Conservation (phyloP, 2,329 filamentous ascomycete species). For the Pseudogymnoascus sp. region DNA sequence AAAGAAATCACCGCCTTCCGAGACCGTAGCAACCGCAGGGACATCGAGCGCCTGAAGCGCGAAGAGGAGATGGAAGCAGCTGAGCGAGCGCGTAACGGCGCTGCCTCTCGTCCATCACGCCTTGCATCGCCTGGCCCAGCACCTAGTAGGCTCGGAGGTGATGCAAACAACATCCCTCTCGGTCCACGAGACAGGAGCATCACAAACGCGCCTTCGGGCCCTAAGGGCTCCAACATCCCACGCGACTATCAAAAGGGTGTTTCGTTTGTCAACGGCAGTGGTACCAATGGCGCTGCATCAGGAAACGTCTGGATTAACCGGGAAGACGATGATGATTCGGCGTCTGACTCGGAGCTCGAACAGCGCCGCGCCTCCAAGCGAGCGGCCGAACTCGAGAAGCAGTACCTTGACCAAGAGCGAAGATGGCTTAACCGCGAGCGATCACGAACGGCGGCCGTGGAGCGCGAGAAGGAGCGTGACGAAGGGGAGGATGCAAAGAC, state of each 20-base stretch:
- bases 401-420: constrained; percentile 77
- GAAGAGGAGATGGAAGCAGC: constrained; percentile 91
- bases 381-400: constrained; percentile 69
- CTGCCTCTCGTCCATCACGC: constrained; percentile 53
- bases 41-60: constrained; percentile 76
- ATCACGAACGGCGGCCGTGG: constrained; percentile 73
- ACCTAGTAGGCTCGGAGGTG: constrained; percentile 46
- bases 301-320: constrained; percentile 47
- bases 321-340: constrained; percentile 82
- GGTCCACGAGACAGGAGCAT: constrained; percentile 64
- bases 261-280: constrained; percentile 74
- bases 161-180: constrained; percentile 68
- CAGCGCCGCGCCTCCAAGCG: constrained; percentile 64
- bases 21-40: constrained; percentile 80
- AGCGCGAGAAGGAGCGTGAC: constrained; percentile 77
- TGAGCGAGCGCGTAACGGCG: constrained; percentile 68
- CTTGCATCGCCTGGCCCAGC: constrained; percentile 66
- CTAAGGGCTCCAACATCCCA: constrained; percentile 58
- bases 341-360: constrained; percentile 81
- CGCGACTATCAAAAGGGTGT: constrained; percentile 71
- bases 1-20: constrained; percentile 92
- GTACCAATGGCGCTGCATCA: constrained; percentile 51
- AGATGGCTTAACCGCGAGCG: constrained; percentile 88
- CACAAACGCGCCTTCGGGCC: constrained; percentile 69
- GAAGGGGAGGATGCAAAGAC: constrained; percentile 63